Conservation (phyloP, 176 grass and related monocot species). For the Oryza meridionalis region DNA sequence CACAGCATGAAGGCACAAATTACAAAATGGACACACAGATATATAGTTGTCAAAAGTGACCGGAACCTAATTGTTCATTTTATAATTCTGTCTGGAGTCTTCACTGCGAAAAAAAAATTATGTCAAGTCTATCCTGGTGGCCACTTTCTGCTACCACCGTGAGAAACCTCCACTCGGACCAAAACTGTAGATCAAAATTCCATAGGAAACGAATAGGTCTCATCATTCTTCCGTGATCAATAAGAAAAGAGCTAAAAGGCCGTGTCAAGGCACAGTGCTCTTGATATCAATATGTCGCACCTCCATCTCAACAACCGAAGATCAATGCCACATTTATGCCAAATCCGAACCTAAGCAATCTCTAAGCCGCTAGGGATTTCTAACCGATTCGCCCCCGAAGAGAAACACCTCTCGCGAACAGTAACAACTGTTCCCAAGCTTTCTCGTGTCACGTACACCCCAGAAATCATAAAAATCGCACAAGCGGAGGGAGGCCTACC, state of each 20-base stretch:
- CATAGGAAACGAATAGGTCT: background rate
- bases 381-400: background rate
- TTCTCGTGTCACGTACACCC: background rate
- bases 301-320: slow-evolving; percentile 10
- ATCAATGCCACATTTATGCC: slow-evolving; percentile 37
- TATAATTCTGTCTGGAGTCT: background rate
- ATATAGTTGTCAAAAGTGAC: too few relatives aligned
- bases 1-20: background rate
- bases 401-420: background rate
- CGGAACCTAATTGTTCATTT: slow-evolving; percentile 1
- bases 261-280: background rate
- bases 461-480: background rate
- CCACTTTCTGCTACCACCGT: background rate
- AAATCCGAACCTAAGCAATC: background rate
- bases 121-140: background rate
- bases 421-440: background rate
- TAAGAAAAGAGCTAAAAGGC: slow-evolving; percentile 5
- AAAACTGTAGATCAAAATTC: background rate
- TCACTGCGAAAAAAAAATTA: too few relatives aligned
- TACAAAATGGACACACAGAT: too few relatives aligned
- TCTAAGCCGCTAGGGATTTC: background rate
- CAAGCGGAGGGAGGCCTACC: slow-evolving; percentile 48
- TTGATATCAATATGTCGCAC: background rate
- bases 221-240: slow-evolving; percentile 22
- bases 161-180: background rate